A percentile compares a stretch with the other conserved stretches of the same genome.
Conservation (phyloP, 1,284 basidiomycete genomes). For the Cryptococcus neoformans region DNA sequence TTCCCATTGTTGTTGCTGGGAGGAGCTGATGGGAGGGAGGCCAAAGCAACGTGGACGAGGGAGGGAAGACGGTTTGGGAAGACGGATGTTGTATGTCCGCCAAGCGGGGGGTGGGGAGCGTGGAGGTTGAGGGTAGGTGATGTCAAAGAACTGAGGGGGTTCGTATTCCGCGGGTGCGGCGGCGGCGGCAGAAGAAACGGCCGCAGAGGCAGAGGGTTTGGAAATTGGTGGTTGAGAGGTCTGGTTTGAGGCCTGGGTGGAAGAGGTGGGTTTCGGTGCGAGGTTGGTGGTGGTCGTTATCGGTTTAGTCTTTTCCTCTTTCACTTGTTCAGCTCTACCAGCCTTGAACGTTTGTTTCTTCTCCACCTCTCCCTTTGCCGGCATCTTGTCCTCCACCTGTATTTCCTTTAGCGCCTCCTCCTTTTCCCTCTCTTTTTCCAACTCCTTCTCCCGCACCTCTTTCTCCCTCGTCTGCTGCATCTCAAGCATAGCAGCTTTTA, state of each 20-base stretch:
- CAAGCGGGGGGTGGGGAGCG: slow-evolving; percentile 48
- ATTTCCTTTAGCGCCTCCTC: slow-evolving; percentile 19
- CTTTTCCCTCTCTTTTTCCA: slow-evolving; percentile 10
- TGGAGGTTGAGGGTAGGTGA: slow-evolving; percentile 39
- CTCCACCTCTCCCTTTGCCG: not conserved
- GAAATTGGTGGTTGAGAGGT: not conserved
- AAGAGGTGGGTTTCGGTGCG: not conserved
- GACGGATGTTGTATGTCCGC: slow-evolving; percentile 57
- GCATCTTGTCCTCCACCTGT: not conserved
- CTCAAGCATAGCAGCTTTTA: slow-evolving; percentile 67
- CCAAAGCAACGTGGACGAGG: no score
- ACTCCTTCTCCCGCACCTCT: slow-evolving; percentile 35
- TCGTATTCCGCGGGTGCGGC: not conserved
- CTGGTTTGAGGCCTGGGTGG: not conserved
- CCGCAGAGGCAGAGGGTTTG: not conserved
- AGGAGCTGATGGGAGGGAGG: slow-evolving; percentile 15
- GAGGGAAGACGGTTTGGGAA: slow-evolving; percentile 55
- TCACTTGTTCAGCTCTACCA: not conserved
- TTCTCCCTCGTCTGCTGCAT: slow-evolving; percentile 42
- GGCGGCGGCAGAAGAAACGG: not conserved
- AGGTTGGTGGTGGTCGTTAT: not conserved
- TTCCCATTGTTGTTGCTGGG: slow-evolving; percentile 17
- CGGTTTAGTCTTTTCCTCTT: not conserved
- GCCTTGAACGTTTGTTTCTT: not conserved
- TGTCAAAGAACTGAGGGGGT: slow-evolving; percentile 32